Evolutionary conservation across 176 grass and related monocot genomes (phyloP), one percentile per base, ranked within the genome.

Genomic region (Musa beccarii): DNA sequence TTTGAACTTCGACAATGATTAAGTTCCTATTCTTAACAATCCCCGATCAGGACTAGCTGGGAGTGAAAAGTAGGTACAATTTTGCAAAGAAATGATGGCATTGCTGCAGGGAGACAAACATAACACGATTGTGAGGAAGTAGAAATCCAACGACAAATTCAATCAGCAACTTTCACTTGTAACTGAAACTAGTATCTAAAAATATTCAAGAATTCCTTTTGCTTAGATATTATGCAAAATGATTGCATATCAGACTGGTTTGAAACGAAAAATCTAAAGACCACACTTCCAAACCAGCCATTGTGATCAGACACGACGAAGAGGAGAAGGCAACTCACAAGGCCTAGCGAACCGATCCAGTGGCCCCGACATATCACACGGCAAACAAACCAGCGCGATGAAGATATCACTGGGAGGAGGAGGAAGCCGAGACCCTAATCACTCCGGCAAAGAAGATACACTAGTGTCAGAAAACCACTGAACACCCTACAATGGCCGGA

Each of bases 261-360:
- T 66, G 21, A 6, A 66, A 66, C 25, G 25, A 66, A 66, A 25
- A 66, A 53, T 26, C 19, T 11, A 23, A 29, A 66, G 3, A 66
- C 13, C 34, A 43, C 34, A 43, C 4, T 43, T 43, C 34, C 34
- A 43, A 43, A 43, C 34, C 4, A 43, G 34, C 34, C 34, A 43
- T 43, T 43, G 0, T 43, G 34, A 43, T 43, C 34, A 43, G 4
- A 43, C 34, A 43, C 34, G 34, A 43, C 57, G 19, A 51, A 51
- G 17, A 29, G 49, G 13, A 34, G 11, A 49, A 15, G 34, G 13
- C 25, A 13, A 75, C 73, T 61, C 25, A 75, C 73, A 75, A 34
- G 73, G 73, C 24, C 73, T 28, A n/a, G 73, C 54, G 73, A 75
- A 75, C 7, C 73, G 73, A 75, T 75, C 73, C 20, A 75, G 54